Evolutionary conservation across 371 early-diverging fungal genomes (phyloP).

Genomic region (Actinomortierella ambigua): DNA sequence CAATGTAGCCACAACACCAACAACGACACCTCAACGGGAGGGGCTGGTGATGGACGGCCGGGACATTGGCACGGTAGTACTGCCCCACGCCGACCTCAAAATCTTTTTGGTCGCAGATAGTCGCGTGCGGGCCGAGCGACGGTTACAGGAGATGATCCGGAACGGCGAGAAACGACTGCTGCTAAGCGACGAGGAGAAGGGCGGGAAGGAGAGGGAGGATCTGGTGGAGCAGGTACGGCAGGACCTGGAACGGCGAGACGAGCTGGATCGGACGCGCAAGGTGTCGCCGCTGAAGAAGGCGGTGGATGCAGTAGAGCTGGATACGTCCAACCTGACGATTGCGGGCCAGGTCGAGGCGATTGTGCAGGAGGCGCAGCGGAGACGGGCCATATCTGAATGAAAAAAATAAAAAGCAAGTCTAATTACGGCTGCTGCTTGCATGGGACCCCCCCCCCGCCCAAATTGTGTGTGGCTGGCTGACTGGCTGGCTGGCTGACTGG

Average conservation of each 20-base stretch:
- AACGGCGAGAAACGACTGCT: conserved; percentile 25
- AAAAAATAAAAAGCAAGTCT: no score
- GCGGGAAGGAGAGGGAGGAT: no score
- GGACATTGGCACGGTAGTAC: conserved; percentile 90
- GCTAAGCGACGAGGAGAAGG: conserved; percentile 22
- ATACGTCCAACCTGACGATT: conserved; percentile 78
- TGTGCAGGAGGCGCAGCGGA: conserved; percentile 27
- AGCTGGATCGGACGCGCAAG: conserved; percentile 74
- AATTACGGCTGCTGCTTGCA: no score
- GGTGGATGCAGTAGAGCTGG: conserved; percentile 81
- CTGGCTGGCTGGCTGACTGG: no score
- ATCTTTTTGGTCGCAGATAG: conserved; percentile 84
- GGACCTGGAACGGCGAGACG: conserved; percentile 77
- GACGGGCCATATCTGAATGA: no score
- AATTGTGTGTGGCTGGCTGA: no score
- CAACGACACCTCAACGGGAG: conserved; percentile 17
- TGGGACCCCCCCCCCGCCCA: no score
- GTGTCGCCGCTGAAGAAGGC: conserved; percentile 84
- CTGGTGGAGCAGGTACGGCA: conserved; percentile 58
- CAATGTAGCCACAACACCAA: neutral
- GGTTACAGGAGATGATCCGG: conserved; percentile 67
- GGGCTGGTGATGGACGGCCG: conserved; percentile 95
- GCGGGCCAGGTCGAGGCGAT: conserved; percentile 80
- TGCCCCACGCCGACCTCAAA: conserved; percentile 92
- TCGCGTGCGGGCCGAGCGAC: conserved; percentile 77